These are phyloP conservation scores for Ophiobolus disseminans DNA, from an alignment of 2,329 filamentous ascomycete species.

Conservation along the genomic window DNA sequence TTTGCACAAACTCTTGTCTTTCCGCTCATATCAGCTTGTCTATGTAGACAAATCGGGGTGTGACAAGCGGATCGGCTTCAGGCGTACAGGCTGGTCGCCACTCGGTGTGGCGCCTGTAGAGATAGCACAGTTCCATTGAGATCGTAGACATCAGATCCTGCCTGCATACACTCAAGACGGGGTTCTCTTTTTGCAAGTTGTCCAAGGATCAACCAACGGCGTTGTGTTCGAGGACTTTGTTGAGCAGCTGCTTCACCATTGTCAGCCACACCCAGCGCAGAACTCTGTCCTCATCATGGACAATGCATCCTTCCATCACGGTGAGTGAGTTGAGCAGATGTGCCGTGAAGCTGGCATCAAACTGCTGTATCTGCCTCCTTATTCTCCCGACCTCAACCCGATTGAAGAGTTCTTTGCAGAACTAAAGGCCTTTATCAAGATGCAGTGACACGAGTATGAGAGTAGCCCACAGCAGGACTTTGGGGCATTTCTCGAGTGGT, in stretches of 20 bases:
- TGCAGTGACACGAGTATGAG: slow-evolving; percentile 19
- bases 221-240: slow-evolving; percentile 17
- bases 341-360: slow-evolving; percentile 40
- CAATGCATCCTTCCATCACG: slow-evolving; percentile 18
- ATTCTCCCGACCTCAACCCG: slow-evolving; percentile 48
- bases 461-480: slow-evolving; percentile 26
- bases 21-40: slow-evolving; percentile 45
- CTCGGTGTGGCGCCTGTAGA: slow-evolving; percentile 17
- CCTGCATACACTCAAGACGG: slow-evolving; percentile 11
- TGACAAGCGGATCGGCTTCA: slow-evolving; percentile 45
- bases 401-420: slow-evolving; percentile 50
- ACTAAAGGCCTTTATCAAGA: slow-evolving; percentile 45
- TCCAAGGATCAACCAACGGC: slow-evolving; percentile 13
- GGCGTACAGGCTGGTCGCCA: slow-evolving; percentile 47
- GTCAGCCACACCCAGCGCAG: no score
- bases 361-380: slow-evolving; percentile 44
- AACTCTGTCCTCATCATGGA: slow-evolving; percentile 20
- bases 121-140: slow-evolving; percentile 20
- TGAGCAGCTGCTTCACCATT: slow-evolving; percentile 16
- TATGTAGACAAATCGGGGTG: slow-evolving; percentile 51
- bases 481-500: slow-evolving; percentile 35
- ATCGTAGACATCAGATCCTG: slow-evolving; percentile 14
- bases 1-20: slow-evolving; percentile 41
- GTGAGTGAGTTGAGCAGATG: slow-evolving; percentile 36
- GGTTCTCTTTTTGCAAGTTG: slow-evolving; percentile 8